Conservation (phyloP, 768 basidiomycete species). For the Cystofilobasidium bisporidii region DNA sequence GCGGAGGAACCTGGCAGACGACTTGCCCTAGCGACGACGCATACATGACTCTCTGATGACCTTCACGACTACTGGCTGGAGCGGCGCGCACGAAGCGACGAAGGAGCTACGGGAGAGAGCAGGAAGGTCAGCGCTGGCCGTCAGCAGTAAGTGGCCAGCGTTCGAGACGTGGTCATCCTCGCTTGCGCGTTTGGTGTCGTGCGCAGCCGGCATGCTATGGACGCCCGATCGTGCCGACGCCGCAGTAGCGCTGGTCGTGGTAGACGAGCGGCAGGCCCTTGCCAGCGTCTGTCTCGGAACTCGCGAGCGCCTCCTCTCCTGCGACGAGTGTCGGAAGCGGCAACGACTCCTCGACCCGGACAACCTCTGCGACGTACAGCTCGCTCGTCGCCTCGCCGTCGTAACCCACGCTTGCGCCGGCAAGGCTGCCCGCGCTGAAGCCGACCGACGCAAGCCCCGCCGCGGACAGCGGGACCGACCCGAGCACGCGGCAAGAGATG, state of each 20-base stretch:
- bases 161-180: too few relatives aligned
- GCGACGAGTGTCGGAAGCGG: background rate
- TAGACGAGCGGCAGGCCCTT: conserved; percentile 26
- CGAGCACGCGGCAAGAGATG: conserved; percentile 60
- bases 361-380: conserved; percentile 71
- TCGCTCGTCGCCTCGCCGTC: conserved; percentile 46
- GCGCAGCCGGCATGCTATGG: background rate
- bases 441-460: conserved; percentile 29
- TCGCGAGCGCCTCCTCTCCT: background rate
- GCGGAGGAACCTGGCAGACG: conserved; percentile 19
- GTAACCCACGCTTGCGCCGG: conserved; percentile 4
- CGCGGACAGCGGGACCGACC: conserved; percentile 56
- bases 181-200: too few relatives aligned
- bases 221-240: conserved; percentile 6
- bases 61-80: background rate
- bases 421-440: conserved; percentile 35
- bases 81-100: too few relatives aligned
- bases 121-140: too few relatives aligned
- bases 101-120: too few relatives aligned
- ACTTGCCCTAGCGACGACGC: background rate
- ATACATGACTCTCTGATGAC: background rate
- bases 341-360: conserved; percentile 47
- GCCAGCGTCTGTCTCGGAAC: background rate
- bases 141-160: too few relatives aligned
- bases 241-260: conserved; percentile 27